Base-by-base conservation (phyloP, 2,329 filamentous ascomycete species). In the Colletotrichum agaves region DNA sequence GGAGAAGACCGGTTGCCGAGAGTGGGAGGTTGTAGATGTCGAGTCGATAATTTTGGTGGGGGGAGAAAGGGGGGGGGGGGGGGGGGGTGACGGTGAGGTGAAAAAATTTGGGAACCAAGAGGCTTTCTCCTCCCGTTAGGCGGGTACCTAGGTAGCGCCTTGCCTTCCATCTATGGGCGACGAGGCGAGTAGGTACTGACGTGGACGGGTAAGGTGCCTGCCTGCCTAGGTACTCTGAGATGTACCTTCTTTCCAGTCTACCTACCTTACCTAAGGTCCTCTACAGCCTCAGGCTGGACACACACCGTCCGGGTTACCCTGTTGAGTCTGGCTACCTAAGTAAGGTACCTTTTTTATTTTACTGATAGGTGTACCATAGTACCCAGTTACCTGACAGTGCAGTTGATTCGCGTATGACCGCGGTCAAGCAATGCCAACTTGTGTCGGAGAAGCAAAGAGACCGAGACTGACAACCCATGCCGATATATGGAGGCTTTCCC, bases 1-100 rank as follows among this genome's bases (percentile, higher is more conserved):
- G 53, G 21, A 64, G 61, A 52, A 39, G 43, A 61, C 55, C 39
- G 47, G 43, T 21, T 49, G 56, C 56, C 56, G 33, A 60, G 50
- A 35, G 65, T 66, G 50, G 39, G 50, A 69, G 44, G 65, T 65
- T 65, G 60, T 57, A 66, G 65, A 66, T 63, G 67, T 61, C 61
- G 46, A 69, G 62, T 67, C 56, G 56, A 69, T 67, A 68, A 59
- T 63, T 63, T 59, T 70, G 69, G 69, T 69, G 69, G 67, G 63
- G 65, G 67, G 66, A n/a, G 19, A 35, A 31, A 19, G 21, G 27
- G 23, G 65, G 67, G 66, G 17, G 19, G 43, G 37, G 27, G 21
- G 27, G 23, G 65, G 67, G 66, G 17, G 19, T 21, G 27, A 17
- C 49, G 50, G 33, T 37, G 43, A 19, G 55, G 61, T 59, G 69